Base-by-base conservation (phyloP, 805 yeast species). In the Yamadazyma akitaensis region DNA sequence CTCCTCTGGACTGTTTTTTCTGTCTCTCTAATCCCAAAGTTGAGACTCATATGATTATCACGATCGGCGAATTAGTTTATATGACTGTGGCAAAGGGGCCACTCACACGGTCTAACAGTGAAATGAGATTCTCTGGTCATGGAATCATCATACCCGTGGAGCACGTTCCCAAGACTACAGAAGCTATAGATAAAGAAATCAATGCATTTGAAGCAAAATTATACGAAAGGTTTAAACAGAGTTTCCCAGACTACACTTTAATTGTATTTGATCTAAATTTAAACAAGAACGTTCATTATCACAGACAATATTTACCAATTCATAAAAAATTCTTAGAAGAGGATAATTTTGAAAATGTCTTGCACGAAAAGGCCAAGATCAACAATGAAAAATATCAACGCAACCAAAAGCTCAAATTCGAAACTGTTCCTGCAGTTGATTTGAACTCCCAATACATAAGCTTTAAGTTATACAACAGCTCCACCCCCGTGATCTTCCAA, bases 61-160 rank as follows among this genome's bases (percentile, higher is more conserved):
- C 94, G 0, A 84, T 91, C 43, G 92, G 88, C 0, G 75, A 76
- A 11, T 68, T 71, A 39, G 66, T 81, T 0, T 90, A 89, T 60
- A 42, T 90, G 47, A 84, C 97, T 0, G 72, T 83, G 13, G 95
- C 96, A 0, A 89, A 86, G 58, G 97, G 97, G 0, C 97, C 97
- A 0, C 64, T 90, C 16, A 79, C 87, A 1, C 64, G 74, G 24
- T 79, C 84, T 0, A 64, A 61, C 10, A 68, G 68, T 12, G 64
- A 67, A 3, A 63, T 76, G 3, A 66, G 75, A 58, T 82, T 87
- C 57, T 79, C 95, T 0, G 96, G 95, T 0, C 97, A 90, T 68
- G 87, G 88, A 18, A 69, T 90, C 37, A 73, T 91, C 8, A 80
- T 89, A 11, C 95, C 97, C 0, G 77, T 91, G 16, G 81, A 83